A percentile compares a stretch with the other conserved stretches of the same genome.
Conservation (phyloP, 192 early-diverging fungal genomes). For the Linnemannia schmuckeri region DNA sequence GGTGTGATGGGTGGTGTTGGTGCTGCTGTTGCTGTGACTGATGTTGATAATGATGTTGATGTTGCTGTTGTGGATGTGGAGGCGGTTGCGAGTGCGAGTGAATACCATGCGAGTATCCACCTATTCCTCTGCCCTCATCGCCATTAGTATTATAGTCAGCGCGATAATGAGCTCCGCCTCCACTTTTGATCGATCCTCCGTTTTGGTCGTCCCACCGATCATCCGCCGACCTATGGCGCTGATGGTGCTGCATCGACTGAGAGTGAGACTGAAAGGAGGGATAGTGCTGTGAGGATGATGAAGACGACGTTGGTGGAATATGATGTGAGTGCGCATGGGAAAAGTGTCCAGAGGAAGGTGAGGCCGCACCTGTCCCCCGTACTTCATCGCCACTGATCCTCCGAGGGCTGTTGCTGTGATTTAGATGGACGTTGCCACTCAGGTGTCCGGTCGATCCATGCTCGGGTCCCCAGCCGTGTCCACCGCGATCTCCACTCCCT, state of each 20-base stretch:
- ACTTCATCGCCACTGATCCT: slow-evolving; percentile 23
- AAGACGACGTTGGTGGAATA: background rate
- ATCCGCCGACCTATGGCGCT: slow-evolving; percentile 32
- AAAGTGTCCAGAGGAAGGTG: background rate
- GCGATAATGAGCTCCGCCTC: background rate
- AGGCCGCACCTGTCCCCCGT: background rate
- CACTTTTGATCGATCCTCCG: background rate
- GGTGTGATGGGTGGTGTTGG: slow-evolving; percentile 9
- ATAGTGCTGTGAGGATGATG: slow-evolving; percentile 4
- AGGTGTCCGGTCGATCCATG: background rate
- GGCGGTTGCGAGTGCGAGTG: background rate
- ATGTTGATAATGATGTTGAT: background rate
- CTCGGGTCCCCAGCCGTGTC: slow-evolving; percentile 15
- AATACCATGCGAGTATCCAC: slow-evolving; percentile 4
- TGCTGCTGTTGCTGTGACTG: background rate
- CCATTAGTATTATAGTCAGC: slow-evolving; percentile 12
- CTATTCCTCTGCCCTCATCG: background rate
- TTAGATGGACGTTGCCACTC: slow-evolving; percentile 9
- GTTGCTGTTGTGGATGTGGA: background rate
- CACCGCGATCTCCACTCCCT: slow-evolving; percentile 3
- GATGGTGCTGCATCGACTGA: slow-evolving; percentile 15
- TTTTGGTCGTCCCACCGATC: slow-evolving; percentile 14
- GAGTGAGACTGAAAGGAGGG: background rate
- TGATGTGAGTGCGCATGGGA: background rate
- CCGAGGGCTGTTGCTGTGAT: slow-evolving; percentile 18